Conservation (phyloP, 1,139 yeast species). For the Hyphopichia wangnamkhiaoensis region DNA sequence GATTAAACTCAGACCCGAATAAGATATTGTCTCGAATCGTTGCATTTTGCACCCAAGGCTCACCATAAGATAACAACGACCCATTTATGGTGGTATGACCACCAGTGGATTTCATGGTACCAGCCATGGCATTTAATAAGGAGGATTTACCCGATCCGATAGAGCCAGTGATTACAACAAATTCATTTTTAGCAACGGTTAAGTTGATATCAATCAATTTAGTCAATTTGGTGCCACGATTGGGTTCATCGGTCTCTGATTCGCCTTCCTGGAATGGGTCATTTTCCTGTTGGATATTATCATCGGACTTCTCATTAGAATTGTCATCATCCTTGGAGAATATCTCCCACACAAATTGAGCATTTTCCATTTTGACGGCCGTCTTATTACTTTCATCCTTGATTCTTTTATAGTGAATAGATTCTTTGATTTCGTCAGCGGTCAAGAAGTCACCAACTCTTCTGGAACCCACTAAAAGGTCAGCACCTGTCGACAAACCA, state of each 20-base stretch:
- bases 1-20: constrained; percentile 23
- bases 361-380: constrained; percentile 53
- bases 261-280: too few relatives aligned
- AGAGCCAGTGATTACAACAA: constrained; percentile 22
- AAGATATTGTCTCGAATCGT: constrained; percentile 29
- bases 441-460: constrained; percentile 51
- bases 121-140: constrained; percentile 22
- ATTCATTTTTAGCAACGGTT: constrained; percentile 17
- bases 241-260: not conserved
- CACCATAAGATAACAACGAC: constrained; percentile 18
- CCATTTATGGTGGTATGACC: constrained; percentile 19
- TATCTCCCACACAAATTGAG: constrained; percentile 69
- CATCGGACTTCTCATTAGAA: constrained; percentile 15
- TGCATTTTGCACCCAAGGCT: constrained; percentile 33
- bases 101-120: constrained; percentile 21
- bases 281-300: too few relatives aligned
- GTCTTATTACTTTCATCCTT: constrained; percentile 21
- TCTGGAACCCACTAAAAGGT: constrained; percentile 13
- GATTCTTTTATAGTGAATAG: constrained; percentile 15
- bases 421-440: constrained; percentile 23
- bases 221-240: not conserved
- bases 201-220: constrained; percentile 13
- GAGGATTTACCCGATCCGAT: constrained; percentile 27
- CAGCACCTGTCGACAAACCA: constrained; percentile 13
- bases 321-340: constrained; percentile 27